Evolutionary conservation across 73 alveolate genomes (phyloP), one percentile per base, ranked within the genome.

Genomic region (Durusdinium trenchii): DNA sequence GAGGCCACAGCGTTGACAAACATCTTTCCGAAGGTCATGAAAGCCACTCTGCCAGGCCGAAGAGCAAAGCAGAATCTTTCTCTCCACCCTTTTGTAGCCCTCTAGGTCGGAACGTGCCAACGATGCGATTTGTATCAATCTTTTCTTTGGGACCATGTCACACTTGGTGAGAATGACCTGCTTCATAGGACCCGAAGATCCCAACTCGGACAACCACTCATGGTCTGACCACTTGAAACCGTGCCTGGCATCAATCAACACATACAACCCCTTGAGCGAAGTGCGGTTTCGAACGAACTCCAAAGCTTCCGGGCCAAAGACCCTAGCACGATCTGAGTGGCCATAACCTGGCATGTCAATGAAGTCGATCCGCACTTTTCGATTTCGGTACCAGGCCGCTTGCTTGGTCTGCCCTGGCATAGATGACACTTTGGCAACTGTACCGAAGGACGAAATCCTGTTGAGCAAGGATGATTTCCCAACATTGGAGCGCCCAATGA

Each of bases 311-410:
- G 98, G 98, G 47, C 98, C 98, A 46, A 92, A 92, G 90, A 92
- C 91, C 47, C 46, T 47, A 61, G 98, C 98, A 45, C 98, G 98
- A 20, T 73, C 98, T 1, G 98, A 71, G 79, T 92, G 98, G 50
- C 98, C 98, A n/a, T 92, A 92, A 57, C 98, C 98, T 20, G 98
- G 98, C 87, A 92, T 47, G 90, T 92, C 96, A 71, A 89, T 89
- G 96, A 89, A 89, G 69, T 89, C 96, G 51, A 62, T 28, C 28
- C 82, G 82, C 54, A 89, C 96, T 69, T 89, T 61, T 64, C 78
- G 82, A 69, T 64, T 64, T 43, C 95, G 95, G 42, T 86, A 86
- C 96, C 96, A 89, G 38, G 96, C 96, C 18, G 96, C 95, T 38
- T 86, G 95, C 42, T 89, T 89, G 51, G 96, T 89, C 38, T 89